Base-by-base conservation (phyloP, 768 basidiomycete species). In the Termitomyces sp. region DNA sequence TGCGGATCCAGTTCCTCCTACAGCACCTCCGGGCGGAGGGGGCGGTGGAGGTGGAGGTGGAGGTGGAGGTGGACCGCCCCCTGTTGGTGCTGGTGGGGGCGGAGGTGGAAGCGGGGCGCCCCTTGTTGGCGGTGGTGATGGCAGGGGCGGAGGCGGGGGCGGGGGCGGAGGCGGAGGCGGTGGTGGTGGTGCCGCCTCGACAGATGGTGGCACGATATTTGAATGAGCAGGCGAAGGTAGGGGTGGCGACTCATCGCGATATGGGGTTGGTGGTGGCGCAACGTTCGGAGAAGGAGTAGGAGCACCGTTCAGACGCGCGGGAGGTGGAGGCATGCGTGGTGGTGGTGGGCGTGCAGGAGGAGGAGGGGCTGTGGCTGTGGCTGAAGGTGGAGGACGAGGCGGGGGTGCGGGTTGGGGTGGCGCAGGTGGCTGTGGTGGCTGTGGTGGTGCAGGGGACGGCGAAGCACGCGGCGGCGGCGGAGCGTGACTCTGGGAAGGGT, bases 31-130 rank as follows among this genome's bases (percentile, higher is more conserved):
- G 29, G 68, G 47, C 4, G 71, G 64, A 9, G 79, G 67, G 29
- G 71, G 63, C 5, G 78, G 67, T 2, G 79, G 74, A 0, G 83
- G 76, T 0, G 79, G 81, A 4, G 83, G 79, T 0, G 80, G 76
- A 0, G 81, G 77, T 0, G 3, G 79, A 73, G 2, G 83, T 75
- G 74, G 0, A 79, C 63, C 71, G 1, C 75, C 77, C 8, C 66
- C 67, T 0, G 67, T 52, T 59, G 69, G 61, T 34, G 60, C 46
- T 29, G 61, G 65, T 4, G 60, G 62, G 0, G 67, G 57, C 0
- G 71, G 69, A 0, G 78, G 72, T 1, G 77, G 71, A 0, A 72
- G 61, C 42, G 75, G 71, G 0, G 65, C 64, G 1, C 61, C 71
- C 1, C 75, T 77, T 11, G 67, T 68, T 0, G 67, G 47, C 57